Evolutionary conservation across 495 filamentous ascomycete genomes (phyloP).

Genomic region (Neurospora hispaniola): DNA sequence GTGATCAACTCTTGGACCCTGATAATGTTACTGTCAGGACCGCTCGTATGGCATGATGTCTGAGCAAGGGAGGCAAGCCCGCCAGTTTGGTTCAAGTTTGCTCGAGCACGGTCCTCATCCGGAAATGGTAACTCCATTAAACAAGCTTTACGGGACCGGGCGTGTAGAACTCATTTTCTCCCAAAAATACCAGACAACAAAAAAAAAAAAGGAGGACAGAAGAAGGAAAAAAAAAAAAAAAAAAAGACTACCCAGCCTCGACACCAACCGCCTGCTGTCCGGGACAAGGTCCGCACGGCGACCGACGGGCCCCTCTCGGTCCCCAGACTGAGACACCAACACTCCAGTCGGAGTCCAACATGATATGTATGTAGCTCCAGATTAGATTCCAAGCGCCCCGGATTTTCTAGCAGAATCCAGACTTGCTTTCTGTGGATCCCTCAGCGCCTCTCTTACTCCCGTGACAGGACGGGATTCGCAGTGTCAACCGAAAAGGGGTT

Average conservation of each 20-base stretch:
- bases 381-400: neutral
- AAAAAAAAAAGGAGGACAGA: too few relatives aligned
- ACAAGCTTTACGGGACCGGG: neutral
- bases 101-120: neutral
- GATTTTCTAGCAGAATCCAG: neutral
- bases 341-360: neutral
- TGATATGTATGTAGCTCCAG: neutral
- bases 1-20: neutral
- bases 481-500: neutral
- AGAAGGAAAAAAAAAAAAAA: too few relatives aligned
- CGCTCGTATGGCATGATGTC: neutral
- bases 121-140: neutral
- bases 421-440: neutral
- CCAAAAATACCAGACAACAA: neutral
- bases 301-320: neutral
- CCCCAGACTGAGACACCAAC: neutral
- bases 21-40: neutral
- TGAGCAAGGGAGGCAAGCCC: neutral
- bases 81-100: neutral
- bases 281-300: neutral
- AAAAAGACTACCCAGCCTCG: neutral
- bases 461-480: neutral
- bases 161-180: neutral
- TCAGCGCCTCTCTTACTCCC: neutral
- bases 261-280: neutral